Percentiles rank a stretch among this genome's conserved stretches.
Conservation (phyloP, 2,329 filamentous ascomycete genomes). For the Beauveria rudraprayagi region DNA sequence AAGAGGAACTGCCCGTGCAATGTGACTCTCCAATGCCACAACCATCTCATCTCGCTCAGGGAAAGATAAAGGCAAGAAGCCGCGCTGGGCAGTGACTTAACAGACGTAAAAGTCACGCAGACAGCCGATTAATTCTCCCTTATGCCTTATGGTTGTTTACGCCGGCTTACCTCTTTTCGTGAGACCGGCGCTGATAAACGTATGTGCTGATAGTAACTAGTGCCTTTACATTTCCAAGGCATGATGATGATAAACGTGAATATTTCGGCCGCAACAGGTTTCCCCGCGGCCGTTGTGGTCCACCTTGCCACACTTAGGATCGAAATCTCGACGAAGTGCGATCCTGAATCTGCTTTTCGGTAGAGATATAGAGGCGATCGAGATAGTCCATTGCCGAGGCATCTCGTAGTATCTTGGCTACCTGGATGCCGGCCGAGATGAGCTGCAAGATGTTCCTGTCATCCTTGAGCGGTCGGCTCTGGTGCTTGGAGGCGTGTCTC, state of each 20-base stretch:
- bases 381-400: conserved; percentile 75
- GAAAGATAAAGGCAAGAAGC: neutral
- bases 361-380: conserved; percentile 73
- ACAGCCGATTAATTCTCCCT: neutral
- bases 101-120: neutral
- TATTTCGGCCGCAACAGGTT: neutral
- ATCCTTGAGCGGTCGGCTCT: conserved; percentile 76
- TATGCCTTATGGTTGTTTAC: neutral
- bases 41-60: neutral
- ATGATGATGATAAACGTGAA: conserved; percentile 9
- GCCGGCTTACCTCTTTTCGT: neutral
- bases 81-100: neutral
- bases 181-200: conserved; percentile 5
- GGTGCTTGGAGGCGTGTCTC: conserved; percentile 76
- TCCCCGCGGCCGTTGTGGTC: neutral
- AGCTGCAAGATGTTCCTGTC: conserved; percentile 83
- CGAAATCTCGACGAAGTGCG: conserved; percentile 40
- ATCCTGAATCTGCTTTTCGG: conserved; percentile 70
- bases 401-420: conserved; percentile 81
- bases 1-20: no score
- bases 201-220: conserved; percentile 1
- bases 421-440: conserved; percentile 79
- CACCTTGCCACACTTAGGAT: neutral
- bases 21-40: neutral
- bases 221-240: neutral